Conservation (phyloP, 208 protist genomes). For the Leishmania tarentolae region DNA sequence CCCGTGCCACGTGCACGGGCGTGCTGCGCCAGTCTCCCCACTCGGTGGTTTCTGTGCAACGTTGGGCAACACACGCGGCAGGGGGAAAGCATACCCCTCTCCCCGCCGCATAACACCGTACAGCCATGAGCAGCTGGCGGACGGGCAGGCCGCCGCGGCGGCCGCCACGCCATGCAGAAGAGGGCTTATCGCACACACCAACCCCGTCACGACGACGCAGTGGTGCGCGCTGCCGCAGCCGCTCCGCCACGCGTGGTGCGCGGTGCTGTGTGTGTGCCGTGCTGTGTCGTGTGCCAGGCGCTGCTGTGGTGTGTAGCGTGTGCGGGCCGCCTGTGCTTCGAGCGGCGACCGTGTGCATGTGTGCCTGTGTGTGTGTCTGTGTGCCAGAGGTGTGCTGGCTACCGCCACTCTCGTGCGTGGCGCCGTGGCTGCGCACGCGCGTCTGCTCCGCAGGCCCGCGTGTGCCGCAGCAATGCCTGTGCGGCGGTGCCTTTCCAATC, state of each 20-base stretch:
- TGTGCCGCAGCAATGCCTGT: slow-evolving; percentile 36
- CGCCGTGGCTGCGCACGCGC: slow-evolving; percentile 25
- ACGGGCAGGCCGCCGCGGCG: slow-evolving; percentile 24
- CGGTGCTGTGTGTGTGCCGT: slow-evolving; percentile 9
- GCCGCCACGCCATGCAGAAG: slow-evolving; percentile 35
- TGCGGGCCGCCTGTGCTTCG: slow-evolving; percentile 10
- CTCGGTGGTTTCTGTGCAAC: slow-evolving; percentile 28
- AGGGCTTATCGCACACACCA: slow-evolving; percentile 14
- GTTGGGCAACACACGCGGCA: slow-evolving; percentile 26
- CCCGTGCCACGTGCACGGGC: slow-evolving; percentile 19
- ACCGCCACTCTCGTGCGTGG: slow-evolving; percentile 8
- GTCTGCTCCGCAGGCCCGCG: slow-evolving; percentile 14
- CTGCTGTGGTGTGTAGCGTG: slow-evolving; percentile 8
- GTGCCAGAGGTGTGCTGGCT: slow-evolving; percentile 8
- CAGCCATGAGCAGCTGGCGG: slow-evolving; percentile 33
- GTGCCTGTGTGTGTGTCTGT: neutral
- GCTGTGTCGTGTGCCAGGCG: slow-evolving; percentile 6
- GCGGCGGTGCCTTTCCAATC: slow-evolving; percentile 15
- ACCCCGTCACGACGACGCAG: slow-evolving; percentile 29
- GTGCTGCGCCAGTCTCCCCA: slow-evolving; percentile 30
- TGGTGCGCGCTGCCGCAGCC: slow-evolving; percentile 32
- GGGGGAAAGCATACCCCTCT: neutral
- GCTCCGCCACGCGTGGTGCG: slow-evolving; percentile 24
- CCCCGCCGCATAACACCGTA: slow-evolving; percentile 22
- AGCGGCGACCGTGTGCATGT: slow-evolving; percentile 1